A percentile compares a stretch with the other conserved stretches of the same genome.
Conservation (phyloP, 176 grass and related monocot genomes). For the Raddia distichophylla region DNA sequence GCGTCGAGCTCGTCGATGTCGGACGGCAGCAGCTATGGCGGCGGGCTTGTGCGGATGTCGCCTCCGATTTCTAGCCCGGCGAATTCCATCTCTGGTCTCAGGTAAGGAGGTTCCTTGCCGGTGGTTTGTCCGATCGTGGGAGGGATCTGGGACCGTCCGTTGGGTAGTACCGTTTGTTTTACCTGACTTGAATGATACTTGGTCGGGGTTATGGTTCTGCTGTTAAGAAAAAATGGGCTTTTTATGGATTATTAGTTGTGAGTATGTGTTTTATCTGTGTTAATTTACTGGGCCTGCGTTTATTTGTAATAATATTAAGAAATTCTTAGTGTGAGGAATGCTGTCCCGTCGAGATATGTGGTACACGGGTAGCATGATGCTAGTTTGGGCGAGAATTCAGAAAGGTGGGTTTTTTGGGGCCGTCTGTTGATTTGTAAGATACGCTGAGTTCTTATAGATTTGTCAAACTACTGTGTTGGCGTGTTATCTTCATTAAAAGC, state of each 20-base stretch:
- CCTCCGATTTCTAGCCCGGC: slow-evolving; percentile 72
- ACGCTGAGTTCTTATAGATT: slow-evolving; percentile 11
- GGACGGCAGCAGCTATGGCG: slow-evolving; percentile 69
- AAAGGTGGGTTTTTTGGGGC: background rate
- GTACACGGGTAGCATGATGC: background rate
- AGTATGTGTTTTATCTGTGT: background rate
- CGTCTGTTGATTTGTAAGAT: background rate
- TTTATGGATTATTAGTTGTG: background rate
- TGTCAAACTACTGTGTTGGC: slow-evolving; percentile 5
- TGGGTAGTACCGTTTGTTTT: slow-evolving; percentile 24
- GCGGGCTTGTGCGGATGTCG: slow-evolving; percentile 54
- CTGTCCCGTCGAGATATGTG: background rate
- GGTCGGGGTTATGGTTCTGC: background rate
- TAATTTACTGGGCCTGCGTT: background rate
- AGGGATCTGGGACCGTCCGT: slow-evolving; percentile 39
- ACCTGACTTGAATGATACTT: slow-evolving; percentile 21
- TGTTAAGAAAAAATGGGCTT: background rate
- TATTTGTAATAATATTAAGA: background rate
- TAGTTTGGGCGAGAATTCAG: background rate
- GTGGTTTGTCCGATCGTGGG: slow-evolving; percentile 12
- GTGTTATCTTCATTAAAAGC: background rate
- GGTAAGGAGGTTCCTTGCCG: slow-evolving; percentile 48
- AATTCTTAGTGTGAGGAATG: background rate
- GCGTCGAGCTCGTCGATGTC: slow-evolving; percentile 84
- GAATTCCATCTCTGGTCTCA: slow-evolving; percentile 68